phyloP scores from a whole-genome alignment of 1,284 basidiomycete species.

The Pisolithus thermaeus region DNA sequence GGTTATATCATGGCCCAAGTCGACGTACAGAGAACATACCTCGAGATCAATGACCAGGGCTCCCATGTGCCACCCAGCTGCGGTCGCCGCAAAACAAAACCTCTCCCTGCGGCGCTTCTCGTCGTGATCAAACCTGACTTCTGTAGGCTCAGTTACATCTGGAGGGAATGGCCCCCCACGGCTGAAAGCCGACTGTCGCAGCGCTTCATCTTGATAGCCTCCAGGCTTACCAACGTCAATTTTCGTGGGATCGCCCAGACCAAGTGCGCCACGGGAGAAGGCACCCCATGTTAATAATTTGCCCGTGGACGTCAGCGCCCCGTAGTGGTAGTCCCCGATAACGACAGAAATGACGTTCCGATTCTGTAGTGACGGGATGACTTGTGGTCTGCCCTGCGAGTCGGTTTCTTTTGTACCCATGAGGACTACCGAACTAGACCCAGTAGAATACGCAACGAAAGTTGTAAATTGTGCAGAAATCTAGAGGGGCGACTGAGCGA shows the following conservation, averaged over 20 bases:
- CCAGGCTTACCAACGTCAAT: slow-evolving; percentile 54
- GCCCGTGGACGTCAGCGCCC: slow-evolving; percentile 74
- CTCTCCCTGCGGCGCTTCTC: slow-evolving; percentile 43
- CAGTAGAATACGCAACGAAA: slow-evolving; percentile 80
- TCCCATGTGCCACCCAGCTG: slow-evolving; percentile 85
- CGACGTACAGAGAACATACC: slow-evolving; percentile 32
- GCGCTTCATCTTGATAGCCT: slow-evolving; percentile 41
- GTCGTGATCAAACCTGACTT: slow-evolving; percentile 64
- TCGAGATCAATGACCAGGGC: slow-evolving; percentile 79
- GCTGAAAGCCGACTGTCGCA: slow-evolving; percentile 28
- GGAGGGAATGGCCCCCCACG: slow-evolving; percentile 34
- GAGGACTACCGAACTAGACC: slow-evolving; percentile 57
- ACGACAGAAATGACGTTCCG: slow-evolving; percentile 75
- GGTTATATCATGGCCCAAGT: not conserved
- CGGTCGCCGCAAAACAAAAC: slow-evolving; percentile 75
- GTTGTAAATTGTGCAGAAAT: slow-evolving; percentile 80
- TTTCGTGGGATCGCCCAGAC: slow-evolving; percentile 65
- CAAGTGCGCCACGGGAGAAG: slow-evolving; percentile 75
- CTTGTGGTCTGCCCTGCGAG: slow-evolving; percentile 42
- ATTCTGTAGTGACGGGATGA: slow-evolving; percentile 69
- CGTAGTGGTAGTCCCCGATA: slow-evolving; percentile 86
- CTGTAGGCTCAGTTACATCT: slow-evolving; percentile 52
- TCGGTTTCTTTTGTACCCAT: slow-evolving; percentile 48
- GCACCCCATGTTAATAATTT: slow-evolving; percentile 81
- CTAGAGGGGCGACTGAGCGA: slow-evolving; percentile 35